Conservation (phyloP, 1,139 yeast genomes). For the Eremothecium sinecaudum region DNA sequence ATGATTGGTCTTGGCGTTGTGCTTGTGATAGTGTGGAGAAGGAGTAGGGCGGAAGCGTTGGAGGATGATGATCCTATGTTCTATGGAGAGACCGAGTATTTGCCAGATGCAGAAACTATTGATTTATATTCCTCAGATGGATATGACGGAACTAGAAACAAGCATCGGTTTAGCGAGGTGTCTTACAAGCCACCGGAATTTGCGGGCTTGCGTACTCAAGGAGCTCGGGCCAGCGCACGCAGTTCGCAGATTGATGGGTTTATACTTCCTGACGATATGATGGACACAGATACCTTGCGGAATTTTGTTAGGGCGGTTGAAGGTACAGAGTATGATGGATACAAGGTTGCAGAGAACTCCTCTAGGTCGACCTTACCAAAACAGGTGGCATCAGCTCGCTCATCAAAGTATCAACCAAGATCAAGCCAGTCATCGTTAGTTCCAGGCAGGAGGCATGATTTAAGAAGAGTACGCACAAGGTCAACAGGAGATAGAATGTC, state of each 20-base stretch:
- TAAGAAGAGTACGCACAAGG: no score
- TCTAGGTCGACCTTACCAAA: background rate
- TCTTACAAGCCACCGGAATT: slow-evolving; percentile 7
- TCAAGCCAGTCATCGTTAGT: no score
- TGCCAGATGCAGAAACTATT: slow-evolving; percentile 35
- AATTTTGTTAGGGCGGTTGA: slow-evolving; percentile 25
- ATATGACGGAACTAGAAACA: slow-evolving; percentile 8
- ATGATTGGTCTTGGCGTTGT: slow-evolving; percentile 41
- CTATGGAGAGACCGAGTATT: slow-evolving; percentile 64
- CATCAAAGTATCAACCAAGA: no score
- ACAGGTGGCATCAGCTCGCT: no score
- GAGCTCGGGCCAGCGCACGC: no score
- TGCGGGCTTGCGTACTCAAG: background rate
- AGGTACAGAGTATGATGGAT: slow-evolving; percentile 24
- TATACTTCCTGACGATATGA: slow-evolving; percentile 20
- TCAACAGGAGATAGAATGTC: no score
- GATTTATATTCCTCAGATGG: slow-evolving; percentile 15
- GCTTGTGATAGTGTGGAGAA: slow-evolving; percentile 46
- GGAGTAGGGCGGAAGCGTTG: slow-evolving; percentile 46
- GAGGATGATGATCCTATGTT: slow-evolving; percentile 71
- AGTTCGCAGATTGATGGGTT: slow-evolving; percentile 27
- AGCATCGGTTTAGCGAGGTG: slow-evolving; percentile 8
- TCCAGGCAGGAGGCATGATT: no score
- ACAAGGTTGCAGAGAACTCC: slow-evolving; percentile 23
- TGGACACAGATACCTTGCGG: slow-evolving; percentile 21